Evolutionary conservation across 176 grass and related monocot genomes (phyloP), one percentile per base, ranked within the genome.

Genomic region (Oryza meridionalis): DNA sequence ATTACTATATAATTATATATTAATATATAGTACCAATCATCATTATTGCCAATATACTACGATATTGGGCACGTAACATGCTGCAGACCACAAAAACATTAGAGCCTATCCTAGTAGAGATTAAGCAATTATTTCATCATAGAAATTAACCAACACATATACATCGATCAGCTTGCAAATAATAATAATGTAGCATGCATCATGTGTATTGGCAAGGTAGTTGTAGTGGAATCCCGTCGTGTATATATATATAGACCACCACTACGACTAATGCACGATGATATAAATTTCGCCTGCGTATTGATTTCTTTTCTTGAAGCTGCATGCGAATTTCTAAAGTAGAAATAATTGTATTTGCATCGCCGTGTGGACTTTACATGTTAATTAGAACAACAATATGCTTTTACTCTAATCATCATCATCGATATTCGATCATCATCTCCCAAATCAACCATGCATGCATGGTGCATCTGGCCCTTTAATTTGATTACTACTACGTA

Each of bases 341-440:
- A 49, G 0, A 3, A 19, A 88, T 88, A 78, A 80, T 88, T 75
- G 38, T 80, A 45, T 6, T 2, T 14, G 29, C 76, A 37, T 84
- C 7, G 38, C 76, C 81, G 87, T 84, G 87, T 88, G 76, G 76
- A 88, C 87, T 84, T 69, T 29, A 55, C 2, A 6, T 7, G 51
- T n/a, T 21, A n/a, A n/a, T n/a, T n/a, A 14, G 17, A 68, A 27
- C 33, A 71, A 33, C 63, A 82, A 35, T 53, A 2, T 2, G 32
- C 81, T 71, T 82, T 78, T 78, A 58, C 10, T 38, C 44, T 82
- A 73, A 71, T 65, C 38, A 70, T 49, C 12, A 14, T 71, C 50
- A 44, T 46, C 11, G 5, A n/a, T n/a, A n/a, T n/a, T 68, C 29
- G 29, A 31, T 31, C 29, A 31, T 31, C 29, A 31, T 31, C 16